Conservation (phyloP, 441 rosid species). For the Pelargonium australe region DNA sequence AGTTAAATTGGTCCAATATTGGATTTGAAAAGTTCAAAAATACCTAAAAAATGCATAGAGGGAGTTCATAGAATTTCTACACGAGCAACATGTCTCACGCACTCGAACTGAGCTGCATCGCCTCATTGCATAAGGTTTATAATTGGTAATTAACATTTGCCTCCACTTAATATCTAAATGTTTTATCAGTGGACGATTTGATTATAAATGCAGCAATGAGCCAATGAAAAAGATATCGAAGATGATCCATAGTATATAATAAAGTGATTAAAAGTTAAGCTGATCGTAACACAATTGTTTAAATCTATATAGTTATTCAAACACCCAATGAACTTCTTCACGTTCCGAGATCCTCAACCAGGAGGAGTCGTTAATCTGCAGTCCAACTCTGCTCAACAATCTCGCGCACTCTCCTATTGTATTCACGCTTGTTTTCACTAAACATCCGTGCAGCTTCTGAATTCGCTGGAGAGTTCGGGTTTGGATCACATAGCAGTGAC, state of each 20-base stretch:
- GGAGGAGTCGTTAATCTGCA: slow-evolving; percentile 28
- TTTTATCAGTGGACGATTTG: no score
- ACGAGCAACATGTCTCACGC: no score
- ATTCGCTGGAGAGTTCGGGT: slow-evolving; percentile 50
- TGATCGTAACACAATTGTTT: neutral
- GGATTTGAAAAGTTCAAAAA: no score
- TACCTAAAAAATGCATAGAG: no score
- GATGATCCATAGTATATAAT: neutral
- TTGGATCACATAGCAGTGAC: slow-evolving; percentile 48
- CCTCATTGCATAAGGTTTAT: no score
- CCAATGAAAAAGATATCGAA: neutral
- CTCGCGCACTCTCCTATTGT: slow-evolving; percentile 45
- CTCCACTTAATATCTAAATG: no score
- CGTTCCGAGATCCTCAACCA: neutral
- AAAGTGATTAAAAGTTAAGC: neutral
- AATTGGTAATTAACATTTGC: no score
- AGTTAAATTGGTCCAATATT: no score
- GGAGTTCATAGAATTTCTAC: no score
- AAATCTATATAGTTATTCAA: neutral
- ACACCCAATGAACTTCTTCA: slow-evolving; percentile 1
- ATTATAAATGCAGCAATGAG: no score
- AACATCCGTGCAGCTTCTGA: slow-evolving; percentile 49
- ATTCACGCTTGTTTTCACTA: slow-evolving; percentile 44
- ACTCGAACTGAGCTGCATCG: no score
- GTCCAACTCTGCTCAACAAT: slow-evolving; percentile 55